Conservation (phyloP, 1,284 basidiomycete genomes). For the Filobasidium uniguttulatum region DNA sequence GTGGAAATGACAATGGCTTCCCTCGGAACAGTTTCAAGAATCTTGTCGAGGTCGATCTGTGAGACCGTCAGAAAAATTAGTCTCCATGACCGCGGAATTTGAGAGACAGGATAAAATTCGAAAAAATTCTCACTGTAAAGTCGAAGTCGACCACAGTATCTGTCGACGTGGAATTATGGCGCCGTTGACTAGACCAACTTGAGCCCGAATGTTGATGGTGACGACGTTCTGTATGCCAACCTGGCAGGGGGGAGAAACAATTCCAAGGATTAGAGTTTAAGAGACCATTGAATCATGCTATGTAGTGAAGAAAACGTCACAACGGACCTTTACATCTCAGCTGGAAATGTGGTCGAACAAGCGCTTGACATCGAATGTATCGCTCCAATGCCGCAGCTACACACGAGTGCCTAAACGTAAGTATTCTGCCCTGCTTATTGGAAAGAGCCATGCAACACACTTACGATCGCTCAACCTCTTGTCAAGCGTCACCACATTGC, state of each 20-base stretch:
- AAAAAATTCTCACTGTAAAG: not conserved
- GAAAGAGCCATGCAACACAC: not conserved
- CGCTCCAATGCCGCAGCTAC: not conserved
- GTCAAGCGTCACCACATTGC: not conserved
- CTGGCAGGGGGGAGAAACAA: no score
- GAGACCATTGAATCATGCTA: no score
- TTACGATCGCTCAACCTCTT: not conserved
- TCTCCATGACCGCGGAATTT: no score
- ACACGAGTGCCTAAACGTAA: not conserved
- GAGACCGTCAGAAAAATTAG: no score
- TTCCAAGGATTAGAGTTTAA: not conserved
- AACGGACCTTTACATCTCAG: not conserved
- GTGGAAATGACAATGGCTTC: not conserved
- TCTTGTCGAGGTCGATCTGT: not conserved
- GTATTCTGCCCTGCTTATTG: not conserved
- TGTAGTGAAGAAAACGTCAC: not conserved
- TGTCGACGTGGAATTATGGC: not conserved
- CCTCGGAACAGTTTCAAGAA: not conserved
- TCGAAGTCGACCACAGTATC: not conserved
- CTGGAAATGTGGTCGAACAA: not conserved
- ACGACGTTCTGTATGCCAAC: not conserved
- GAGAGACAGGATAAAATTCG: not conserved
- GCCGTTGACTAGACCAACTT: not conserved
- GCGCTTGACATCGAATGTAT: not conserved
- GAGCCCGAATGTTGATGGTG: not conserved